These are phyloP conservation scores for Theileria sp. DNA, from an alignment of 169 alveolate genomes.

Conservation along the genomic window DNA sequence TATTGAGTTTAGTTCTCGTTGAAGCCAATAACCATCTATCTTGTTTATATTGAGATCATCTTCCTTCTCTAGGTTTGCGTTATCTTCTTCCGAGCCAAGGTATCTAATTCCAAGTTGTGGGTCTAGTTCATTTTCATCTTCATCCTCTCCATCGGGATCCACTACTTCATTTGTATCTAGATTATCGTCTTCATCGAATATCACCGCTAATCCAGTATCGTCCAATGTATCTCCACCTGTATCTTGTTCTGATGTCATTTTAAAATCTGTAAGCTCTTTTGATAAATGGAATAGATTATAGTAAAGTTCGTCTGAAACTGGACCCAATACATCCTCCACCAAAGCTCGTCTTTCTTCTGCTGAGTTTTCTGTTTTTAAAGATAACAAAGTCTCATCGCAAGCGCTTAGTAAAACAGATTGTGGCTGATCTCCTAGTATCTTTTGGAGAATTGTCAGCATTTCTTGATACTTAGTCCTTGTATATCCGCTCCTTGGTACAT, in stretches of 20 bases:
- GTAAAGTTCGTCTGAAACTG: slow-evolving; percentile 64
- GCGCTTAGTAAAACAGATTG: slow-evolving; percentile 89
- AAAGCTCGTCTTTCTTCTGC: slow-evolving; percentile 78
- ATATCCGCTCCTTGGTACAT: slow-evolving; percentile 89
- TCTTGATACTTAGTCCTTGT: slow-evolving; percentile 88
- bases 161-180: slow-evolving; percentile 54
- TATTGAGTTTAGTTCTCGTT: slow-evolving; percentile 85
- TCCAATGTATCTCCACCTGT: slow-evolving; percentile 58
- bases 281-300: slow-evolving; percentile 63
- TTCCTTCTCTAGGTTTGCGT: slow-evolving; percentile 58
- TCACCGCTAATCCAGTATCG: slow-evolving; percentile 74
- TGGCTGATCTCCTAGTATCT: slow-evolving; percentile 88
- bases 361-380: slow-evolving; percentile 79
- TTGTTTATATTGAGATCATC: slow-evolving; percentile 80
- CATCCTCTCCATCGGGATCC: slow-evolving; percentile 47
- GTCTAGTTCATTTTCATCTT: slow-evolving; percentile 46
- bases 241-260: slow-evolving; percentile 53
- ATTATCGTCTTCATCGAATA: slow-evolving; percentile 79
- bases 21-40: slow-evolving; percentile 95
- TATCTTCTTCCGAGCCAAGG: slow-evolving; percentile 64
- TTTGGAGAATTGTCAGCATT: slow-evolving; percentile 82
- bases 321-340: slow-evolving; percentile 75
- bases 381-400: slow-evolving; percentile 89
- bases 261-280: slow-evolving; percentile 76
- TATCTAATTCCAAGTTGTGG: slow-evolving; percentile 27